Evolutionary conservation across 176 grass and related monocot species (phyloP), one percentile per base, ranked within the genome.

Genomic region (Carex parvula): DNA sequence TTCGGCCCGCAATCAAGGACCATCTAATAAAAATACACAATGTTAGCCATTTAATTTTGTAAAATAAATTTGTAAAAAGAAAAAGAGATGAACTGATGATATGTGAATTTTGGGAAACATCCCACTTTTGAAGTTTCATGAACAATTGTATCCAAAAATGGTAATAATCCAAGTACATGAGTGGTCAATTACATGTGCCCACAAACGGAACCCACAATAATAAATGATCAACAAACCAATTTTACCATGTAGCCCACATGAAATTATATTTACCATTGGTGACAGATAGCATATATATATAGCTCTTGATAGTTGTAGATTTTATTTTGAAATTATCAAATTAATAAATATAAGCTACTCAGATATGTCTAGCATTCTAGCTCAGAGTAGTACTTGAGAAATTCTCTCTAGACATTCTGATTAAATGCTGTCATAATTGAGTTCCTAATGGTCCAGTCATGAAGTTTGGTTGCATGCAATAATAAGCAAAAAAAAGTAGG

Each of bases 1-100:
- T 77, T 3, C 87, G 54, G 3, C 87, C 87, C 33, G 87, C 87
- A 64, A 89, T 85, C 76, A 89, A 57, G 16, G 61, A 53, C 87
- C 87, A 89, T 64, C 87, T 89, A 62, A 52, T 53, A 26, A 17
- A 66, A 82, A 61, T 4, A 6, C 77, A 85, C 18, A 56, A 50
- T 57, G 29, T 86, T 81, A 58, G 33, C 14, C 18, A 50, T 53
- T 6, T 48, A 15, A 52, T 24, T 74, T 53, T 53, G 42, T 14
- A 67, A 12, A 67, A 50, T 11, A 50, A 50, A 12, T 50, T 11
- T 10, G 37, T 12, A 50, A 16, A 33, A 66, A 66, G 1, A 15
- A 69, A 39, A 15, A 0, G 3, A 35, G 33, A 35, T 35, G 33
- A 35, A 35, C 4, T 66, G 3, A 2, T 39, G 35, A 33, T 20